phyloP scores from a whole-genome alignment of 805 yeast species.

The Ogataea glucozyma region DNA sequence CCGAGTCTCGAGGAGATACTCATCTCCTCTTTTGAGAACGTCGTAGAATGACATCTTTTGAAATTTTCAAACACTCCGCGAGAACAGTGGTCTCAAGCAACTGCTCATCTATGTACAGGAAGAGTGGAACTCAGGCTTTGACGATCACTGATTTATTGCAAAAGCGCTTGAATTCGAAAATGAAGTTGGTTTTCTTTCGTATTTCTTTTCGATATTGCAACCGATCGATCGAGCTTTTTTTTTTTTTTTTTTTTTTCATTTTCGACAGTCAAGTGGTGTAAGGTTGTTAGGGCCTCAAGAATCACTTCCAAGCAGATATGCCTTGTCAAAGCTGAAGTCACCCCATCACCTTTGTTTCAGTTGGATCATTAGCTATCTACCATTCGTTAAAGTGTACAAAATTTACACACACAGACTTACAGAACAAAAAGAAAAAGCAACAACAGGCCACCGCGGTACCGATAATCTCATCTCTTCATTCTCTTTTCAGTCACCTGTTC shows the following conservation, averaged over 20 bases:
- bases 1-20: constrained; percentile 50
- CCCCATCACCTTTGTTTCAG: not conserved
- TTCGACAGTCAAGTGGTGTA: too few species aligned
- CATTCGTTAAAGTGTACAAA: constrained; percentile 4
- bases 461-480: constrained; percentile 46
- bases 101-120: constrained; percentile 3
- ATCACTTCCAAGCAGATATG: not conserved
- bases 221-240: too few species aligned
- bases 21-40: constrained; percentile 73
- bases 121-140: too few species aligned
- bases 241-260: too few species aligned
- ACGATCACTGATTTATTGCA: too few species aligned
- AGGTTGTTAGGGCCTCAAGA: too few species aligned
- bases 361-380: constrained; percentile 5
- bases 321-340: too few species aligned
- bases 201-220: too few species aligned
- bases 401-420: not conserved
- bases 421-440: not conserved
- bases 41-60: constrained; percentile 62
- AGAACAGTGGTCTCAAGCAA: not conserved
- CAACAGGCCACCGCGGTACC: not conserved
- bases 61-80: not conserved
- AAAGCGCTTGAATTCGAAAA: too few species aligned
- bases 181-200: too few species aligned
- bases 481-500: constrained; percentile 83